These are phyloP conservation scores for Ophiorrhiza pumila DNA, from an alignment of 257 asterid species.

Conservation along the genomic window DNA sequence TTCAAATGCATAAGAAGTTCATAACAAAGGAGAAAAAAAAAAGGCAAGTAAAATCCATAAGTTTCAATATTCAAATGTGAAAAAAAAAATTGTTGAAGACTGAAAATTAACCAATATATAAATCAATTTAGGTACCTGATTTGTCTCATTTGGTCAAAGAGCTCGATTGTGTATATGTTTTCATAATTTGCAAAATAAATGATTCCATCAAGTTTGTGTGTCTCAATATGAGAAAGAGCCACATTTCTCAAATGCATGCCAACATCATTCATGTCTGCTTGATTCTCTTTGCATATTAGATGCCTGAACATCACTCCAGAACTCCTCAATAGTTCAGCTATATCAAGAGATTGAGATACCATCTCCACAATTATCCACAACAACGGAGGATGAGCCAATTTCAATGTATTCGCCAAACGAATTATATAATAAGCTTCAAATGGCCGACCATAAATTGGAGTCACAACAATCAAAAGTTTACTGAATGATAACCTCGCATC, in stretches of 20 bases:
- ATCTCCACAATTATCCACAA: slow-evolving; percentile 84
- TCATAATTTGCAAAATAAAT: slow-evolving; percentile 69
- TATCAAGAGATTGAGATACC: slow-evolving; percentile 54
- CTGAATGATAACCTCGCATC: slow-evolving; percentile 21
- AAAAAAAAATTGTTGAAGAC: background rate
- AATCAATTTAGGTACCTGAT: slow-evolving; percentile 54
- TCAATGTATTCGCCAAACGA: slow-evolving; percentile 56
- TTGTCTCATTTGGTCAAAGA: slow-evolving; percentile 66
- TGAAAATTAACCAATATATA: background rate
- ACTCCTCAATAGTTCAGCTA: slow-evolving; percentile 62
- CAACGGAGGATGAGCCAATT: slow-evolving; percentile 51
- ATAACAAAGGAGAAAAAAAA: background rate
- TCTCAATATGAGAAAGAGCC: slow-evolving; percentile 71
- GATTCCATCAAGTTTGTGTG: slow-evolving; percentile 71
- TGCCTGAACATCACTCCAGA: slow-evolving; percentile 71
- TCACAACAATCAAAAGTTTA: slow-evolving; percentile 70
- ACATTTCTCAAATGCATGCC: slow-evolving; percentile 47
- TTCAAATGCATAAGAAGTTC: too few species aligned
- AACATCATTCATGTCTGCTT: slow-evolving; percentile 37
- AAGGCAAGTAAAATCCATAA: background rate
- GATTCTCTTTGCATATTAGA: slow-evolving; percentile 48
- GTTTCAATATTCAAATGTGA: background rate
- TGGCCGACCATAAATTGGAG: slow-evolving; percentile 46
- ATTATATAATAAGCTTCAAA: slow-evolving; percentile 52
- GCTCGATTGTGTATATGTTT: slow-evolving; percentile 43